These are phyloP conservation scores for Zelopaecilomyces penicillatus DNA, from an alignment of 2,329 filamentous ascomycete species.

Conservation along the genomic window DNA sequence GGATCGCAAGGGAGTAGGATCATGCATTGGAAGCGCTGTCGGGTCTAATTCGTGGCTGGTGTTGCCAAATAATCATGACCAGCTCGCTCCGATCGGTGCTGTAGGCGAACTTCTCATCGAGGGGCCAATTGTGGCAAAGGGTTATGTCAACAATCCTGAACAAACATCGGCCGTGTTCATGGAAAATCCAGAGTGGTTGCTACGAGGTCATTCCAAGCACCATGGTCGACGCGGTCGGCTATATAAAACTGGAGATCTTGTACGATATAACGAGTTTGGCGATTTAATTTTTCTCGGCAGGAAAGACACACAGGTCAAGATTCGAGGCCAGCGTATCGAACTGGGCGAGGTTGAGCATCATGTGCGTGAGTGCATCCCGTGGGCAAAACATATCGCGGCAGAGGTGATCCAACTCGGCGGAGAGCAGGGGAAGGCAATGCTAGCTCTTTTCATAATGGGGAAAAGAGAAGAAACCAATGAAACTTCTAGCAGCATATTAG, in stretches of 20 bases:
- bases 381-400: background rate
- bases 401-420: background rate
- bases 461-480: too few relatives aligned
- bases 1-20: background rate
- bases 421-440: background rate
- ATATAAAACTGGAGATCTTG: conserved; percentile 28
- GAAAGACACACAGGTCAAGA: conserved; percentile 42
- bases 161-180: conserved; percentile 40
- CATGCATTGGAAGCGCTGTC: background rate
- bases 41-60: conserved; percentile 20
- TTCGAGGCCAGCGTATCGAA: conserved; percentile 38
- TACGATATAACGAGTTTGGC: conserved; percentile 18
- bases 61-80: conserved; percentile 15
- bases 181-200: conserved; percentile 30
- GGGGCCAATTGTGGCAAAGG: conserved; percentile 37
- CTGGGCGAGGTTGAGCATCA: background rate
- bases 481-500: background rate
- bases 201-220: conserved; percentile 8
- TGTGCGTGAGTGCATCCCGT: background rate
- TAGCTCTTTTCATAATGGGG: background rate
- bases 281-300: conserved; percentile 24
- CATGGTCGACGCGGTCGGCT: conserved; percentile 24
- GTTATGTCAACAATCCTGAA: conserved; percentile 37
- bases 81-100: conserved; percentile 18
- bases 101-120: conserved; percentile 28